Base-by-base conservation (phyloP, 768 basidiomycete species). In the Panellus pusillus region DNA sequence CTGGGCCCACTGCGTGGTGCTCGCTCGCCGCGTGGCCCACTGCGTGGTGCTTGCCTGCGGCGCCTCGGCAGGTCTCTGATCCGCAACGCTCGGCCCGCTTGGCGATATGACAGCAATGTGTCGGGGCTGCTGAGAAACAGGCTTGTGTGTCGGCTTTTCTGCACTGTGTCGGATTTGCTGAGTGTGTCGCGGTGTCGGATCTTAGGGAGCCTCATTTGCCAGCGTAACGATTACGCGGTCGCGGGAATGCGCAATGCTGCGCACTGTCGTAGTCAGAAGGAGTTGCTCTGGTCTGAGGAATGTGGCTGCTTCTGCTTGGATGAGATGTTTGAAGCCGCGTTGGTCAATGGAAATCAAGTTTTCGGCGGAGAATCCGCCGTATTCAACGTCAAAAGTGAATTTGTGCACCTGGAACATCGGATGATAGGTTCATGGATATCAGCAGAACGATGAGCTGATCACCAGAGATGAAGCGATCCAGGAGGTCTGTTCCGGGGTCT, bases 391-490 rank as follows among this genome's bases (percentile, higher is more conserved):
- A 61, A 73, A 77, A 29, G 87, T 87, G 60, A 79, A 82, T 62
- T 87, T 87, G 61, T 85, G 82, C 45, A 78, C 80, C 83, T 84
- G 40, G 13, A 4, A 24, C 24, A 6, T 24, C 24, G 39, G n/a
- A 40, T 14, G n/a, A 3, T 40, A 3, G n/a, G 45, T 47, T 11
- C 12, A n/a, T 15, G 44, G 44, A 29, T 31, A 12, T 20, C 19
- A 1, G 9, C 14, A 13, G n/a, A 36, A 40, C 8, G 35, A 27
- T 27, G 13, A 27, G 47, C 24, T 11, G 20, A 4, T 1, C 66
- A 84, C 86, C 84, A 82, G 82, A 18, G 83, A 75, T 5, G 82
- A 77, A n/a, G 83, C 82, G 18, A 87, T 69, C 72, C 79, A 79
- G 1, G 84, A 86, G 0, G 79, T 81, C 63, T 84, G 76, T 29